Conservation (phyloP, 345 rosid species). For the Pistacia atlantica region DNA sequence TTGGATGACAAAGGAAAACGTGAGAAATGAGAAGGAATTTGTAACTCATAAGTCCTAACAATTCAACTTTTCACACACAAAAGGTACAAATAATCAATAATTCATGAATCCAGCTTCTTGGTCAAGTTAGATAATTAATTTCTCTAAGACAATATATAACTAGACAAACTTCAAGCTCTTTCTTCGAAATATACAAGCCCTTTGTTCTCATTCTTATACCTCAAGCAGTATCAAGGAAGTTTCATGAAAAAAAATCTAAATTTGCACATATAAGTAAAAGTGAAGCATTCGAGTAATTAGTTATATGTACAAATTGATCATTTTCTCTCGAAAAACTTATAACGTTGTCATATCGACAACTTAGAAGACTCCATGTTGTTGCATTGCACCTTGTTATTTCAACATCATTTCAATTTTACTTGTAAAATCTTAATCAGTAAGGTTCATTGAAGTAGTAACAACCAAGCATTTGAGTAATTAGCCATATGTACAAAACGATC, state of each 20-base stretch:
- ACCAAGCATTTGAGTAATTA: no score
- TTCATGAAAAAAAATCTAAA: neutral
- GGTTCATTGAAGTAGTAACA: no score
- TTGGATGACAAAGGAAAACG: neutral
- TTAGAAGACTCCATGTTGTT: no score
- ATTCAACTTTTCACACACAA: neutral
- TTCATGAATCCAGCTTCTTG: neutral
- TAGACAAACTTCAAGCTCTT: neutral
- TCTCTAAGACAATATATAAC: neutral
- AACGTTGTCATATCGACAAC: no score
- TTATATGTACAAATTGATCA: no score
- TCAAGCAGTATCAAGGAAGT: slow-evolving; percentile 1
- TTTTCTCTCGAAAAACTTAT: no score
- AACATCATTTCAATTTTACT: no score
- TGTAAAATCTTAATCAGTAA: no score
- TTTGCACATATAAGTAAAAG: neutral
- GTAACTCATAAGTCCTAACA: neutral
- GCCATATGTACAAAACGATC: no score
- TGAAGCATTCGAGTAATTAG: no score
- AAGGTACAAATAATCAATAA: neutral
- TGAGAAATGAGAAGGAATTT: neutral
- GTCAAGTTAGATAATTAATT: neutral
- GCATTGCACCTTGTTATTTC: no score
- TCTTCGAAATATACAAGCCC: neutral
- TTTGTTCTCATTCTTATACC: no score